phyloP scores from a whole-genome alignment of 2,329 filamentous ascomycete species.

The Sphaceloma murrayae region DNA sequence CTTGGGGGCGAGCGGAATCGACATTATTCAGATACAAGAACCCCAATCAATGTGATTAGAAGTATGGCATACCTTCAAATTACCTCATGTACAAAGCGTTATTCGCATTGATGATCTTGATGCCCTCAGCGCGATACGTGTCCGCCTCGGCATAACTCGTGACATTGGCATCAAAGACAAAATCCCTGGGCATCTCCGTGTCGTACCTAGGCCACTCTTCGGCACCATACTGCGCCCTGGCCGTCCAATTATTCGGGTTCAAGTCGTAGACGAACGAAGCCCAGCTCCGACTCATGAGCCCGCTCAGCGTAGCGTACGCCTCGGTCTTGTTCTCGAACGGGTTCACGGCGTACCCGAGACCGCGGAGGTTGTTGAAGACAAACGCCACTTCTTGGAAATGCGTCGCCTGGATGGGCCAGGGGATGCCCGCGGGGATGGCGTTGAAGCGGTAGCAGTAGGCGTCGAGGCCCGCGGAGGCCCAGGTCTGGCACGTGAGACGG shows the following conservation, averaged over 20 bases:
- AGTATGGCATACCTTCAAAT: too few species aligned
- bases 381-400: constrained; percentile 47
- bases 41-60: too few species aligned
- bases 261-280: constrained; percentile 36
- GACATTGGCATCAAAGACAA: constrained; percentile 40
- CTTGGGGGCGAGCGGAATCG: too few species aligned
- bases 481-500: constrained; percentile 44
- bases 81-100: constrained; percentile 17
- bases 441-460: constrained; percentile 57
- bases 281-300: constrained; percentile 39
- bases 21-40: too few species aligned
- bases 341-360: constrained; percentile 34
- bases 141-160: constrained; percentile 34
- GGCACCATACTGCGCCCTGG: constrained; percentile 17
- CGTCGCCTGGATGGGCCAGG: constrained; percentile 36
- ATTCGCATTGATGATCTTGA: constrained; percentile 31
- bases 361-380: constrained; percentile 39
- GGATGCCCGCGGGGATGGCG: constrained; percentile 40
- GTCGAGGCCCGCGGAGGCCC: constrained; percentile 39
- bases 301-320: constrained; percentile 32
- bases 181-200: constrained; percentile 30
- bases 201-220: constrained; percentile 35
- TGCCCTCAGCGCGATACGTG: constrained; percentile 37
- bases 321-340: constrained; percentile 30
- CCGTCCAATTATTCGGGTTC: constrained; percentile 31